Evolutionary conservation across 495 filamentous ascomycete genomes (phyloP), one percentile per base, ranked within the genome.

Genomic region (Lichina pygmaea): DNA sequence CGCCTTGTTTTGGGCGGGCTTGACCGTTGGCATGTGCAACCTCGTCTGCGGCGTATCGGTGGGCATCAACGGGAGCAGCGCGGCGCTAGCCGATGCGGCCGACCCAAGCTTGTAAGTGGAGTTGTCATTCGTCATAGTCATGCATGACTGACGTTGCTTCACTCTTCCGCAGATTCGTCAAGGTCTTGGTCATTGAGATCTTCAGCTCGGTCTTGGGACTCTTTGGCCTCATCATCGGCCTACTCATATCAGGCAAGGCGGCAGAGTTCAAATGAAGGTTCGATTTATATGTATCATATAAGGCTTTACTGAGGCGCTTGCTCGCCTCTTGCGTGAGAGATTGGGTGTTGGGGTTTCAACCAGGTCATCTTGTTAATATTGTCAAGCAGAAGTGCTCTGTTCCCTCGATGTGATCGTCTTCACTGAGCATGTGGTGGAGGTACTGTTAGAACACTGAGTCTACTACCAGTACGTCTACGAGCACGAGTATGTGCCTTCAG

Each of bases 181-280:
- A 92, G 66, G 92, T 95, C 53, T 75, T 99, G 38, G 86, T 99
- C 51, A 85, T 99, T 53, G 91, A 99, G 62, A 99, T 99, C 59
- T 99, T 99, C 67, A 94, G 89, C 56, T 95, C 89, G 7, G 84
- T 99, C 15, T 66, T 99, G 12, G 91, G 91, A 46, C 70, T 99
- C n/a, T 99, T 99, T 57, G 91, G 91, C 45, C 65, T 99, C 45
- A 99, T 99, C 57, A 72, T 95, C 52, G 91, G 91, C 37, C 65
- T 99, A 41, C 66, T 99, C 54, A 67, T 95, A 30, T 77, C 79
- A 30, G 67, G 77, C 49, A 86, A 85, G 60, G 86, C 86, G 24
- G 44, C 55, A 6, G 81, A 83, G 37, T 92, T 97, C 55, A 64
- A 71, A 58, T 49, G 36, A 47, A 13, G 9, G 24, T 39, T 11